Percentiles rank a stretch among this genome's conserved stretches.
phyloP scores from a whole-genome alignment of 2,329 filamentous ascomycete species.

The Pyrenophora tritici-repentis region DNA sequence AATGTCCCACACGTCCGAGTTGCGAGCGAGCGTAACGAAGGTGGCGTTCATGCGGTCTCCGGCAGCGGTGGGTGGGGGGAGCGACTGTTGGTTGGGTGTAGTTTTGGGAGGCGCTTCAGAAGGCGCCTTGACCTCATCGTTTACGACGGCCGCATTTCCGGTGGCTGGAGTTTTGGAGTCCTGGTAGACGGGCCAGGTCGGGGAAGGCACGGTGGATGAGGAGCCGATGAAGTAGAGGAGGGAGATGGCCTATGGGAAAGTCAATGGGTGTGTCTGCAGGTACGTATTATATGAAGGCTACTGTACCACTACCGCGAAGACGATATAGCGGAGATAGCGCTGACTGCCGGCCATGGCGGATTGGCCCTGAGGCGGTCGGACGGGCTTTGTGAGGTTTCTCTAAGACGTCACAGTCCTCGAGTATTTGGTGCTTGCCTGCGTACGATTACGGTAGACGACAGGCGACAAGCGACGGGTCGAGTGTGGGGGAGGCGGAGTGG shows the following conservation, averaged over 20 bases:
- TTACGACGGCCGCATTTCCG: slow-evolving; percentile 18
- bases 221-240: slow-evolving; percentile 83
- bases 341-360: slow-evolving; percentile 74
- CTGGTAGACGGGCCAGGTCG: slow-evolving; percentile 40
- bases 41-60: slow-evolving; percentile 92
- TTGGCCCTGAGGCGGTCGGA: slow-evolving; percentile 19
- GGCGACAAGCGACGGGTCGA: slow-evolving; percentile 3
- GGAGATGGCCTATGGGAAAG: slow-evolving; percentile 59
- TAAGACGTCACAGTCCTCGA: slow-evolving; percentile 29
- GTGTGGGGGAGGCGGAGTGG: slow-evolving; percentile 1
- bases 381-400: slow-evolving; percentile 26
- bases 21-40: slow-evolving; percentile 93
- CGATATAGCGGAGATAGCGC: slow-evolving; percentile 73
- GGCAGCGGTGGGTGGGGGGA: slow-evolving; percentile 56
- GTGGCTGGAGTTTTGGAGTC: slow-evolving; percentile 22
- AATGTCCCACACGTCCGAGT: slow-evolving; percentile 95
- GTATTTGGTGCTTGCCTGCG: slow-evolving; percentile 24
- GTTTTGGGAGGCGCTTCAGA: slow-evolving; percentile 27
- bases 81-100: slow-evolving; percentile 41
- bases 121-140: slow-evolving; percentile 10
- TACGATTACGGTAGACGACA: slow-evolving; percentile 12
- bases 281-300: neutral
- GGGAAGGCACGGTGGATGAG: slow-evolving; percentile 55
- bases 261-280: slow-evolving; percentile 12
- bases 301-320: slow-evolving; percentile 80